Conservation (phyloP, 768 basidiomycete species). For the Infundibulicybe gibba region DNA sequence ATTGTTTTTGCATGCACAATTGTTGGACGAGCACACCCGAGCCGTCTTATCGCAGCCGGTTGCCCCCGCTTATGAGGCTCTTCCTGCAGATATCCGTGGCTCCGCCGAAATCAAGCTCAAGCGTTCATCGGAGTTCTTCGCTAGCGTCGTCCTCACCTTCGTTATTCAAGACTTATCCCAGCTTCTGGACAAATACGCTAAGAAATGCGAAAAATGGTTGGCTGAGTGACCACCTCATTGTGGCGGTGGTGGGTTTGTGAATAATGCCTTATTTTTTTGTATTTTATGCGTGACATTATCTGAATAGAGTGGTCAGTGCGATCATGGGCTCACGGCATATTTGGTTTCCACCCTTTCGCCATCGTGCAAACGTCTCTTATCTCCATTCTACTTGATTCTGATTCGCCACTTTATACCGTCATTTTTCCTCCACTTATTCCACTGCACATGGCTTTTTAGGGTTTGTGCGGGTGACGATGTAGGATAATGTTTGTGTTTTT, state of each 20-base stretch:
- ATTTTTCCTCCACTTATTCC: conserved; percentile 2
- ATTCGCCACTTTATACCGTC: conserved; percentile 12
- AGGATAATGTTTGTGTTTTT: conserved; percentile 9
- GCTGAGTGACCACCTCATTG: conserved; percentile 51
- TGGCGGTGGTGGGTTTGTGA: conserved; percentile 4
- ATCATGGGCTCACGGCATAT: conserved; percentile 3
- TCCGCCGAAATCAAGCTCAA: conserved; percentile 73
- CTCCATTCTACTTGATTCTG: conserved; percentile 3
- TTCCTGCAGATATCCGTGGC: conserved; percentile 59
- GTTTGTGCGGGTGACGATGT: conserved; percentile 9
- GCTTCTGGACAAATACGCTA: conserved; percentile 88
- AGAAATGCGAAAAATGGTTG: conserved; percentile 91
- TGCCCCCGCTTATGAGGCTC: conserved; percentile 70
- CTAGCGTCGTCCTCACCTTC: conserved; percentile 83
- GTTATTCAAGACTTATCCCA: conserved; percentile 85
- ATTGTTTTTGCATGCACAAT: conserved; percentile 70
- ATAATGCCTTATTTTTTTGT: conserved; percentile 10
- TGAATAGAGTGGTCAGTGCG: conserved; percentile 1
- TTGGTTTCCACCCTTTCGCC: conserved; percentile 8
- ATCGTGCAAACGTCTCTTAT: conserved; percentile 3
- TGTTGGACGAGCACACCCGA: conserved; percentile 85
- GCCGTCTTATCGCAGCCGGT: conserved; percentile 63
- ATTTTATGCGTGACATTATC: conserved; percentile 9
- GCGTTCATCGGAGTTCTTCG: conserved; percentile 89
- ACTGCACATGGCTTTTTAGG: conserved; percentile 13